Base-by-base conservation (phyloP, 805 yeast species). In the Komagataella mondaviorum region DNA sequence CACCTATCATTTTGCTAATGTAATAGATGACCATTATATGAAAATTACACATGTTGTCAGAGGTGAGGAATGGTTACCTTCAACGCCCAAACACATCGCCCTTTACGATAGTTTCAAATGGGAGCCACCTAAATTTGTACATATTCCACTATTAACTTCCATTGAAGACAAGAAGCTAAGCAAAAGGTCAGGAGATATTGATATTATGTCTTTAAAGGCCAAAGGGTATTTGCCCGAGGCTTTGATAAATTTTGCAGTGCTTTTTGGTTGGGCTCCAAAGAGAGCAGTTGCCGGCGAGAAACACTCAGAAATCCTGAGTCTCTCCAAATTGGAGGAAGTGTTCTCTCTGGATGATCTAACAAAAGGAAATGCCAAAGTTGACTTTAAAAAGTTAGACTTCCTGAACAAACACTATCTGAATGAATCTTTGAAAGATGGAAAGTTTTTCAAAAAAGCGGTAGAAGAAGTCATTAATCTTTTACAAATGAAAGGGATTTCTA, bases 21-120 rank as follows among this genome's bases (percentile, higher is more conserved):
- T 93, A 6, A 78, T 93, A 3, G 99, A 93, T 62, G 99, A 93
- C 63, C 95, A 90, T 63, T 68, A 86, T 48, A 93, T 93, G 99
- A 65, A 80, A 48, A 85, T 93, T 47, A 86, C 96, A 0, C 97
- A 93, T 65, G 99, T 93, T 6, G 81, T 93, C 4, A 73, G 99
- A 57, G 99, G 99, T 39, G 99, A 93, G 61, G 99, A 93, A 64
- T 93, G 99, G 99, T 69, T 93, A 8, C 85, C 96, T 1, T 88
- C 98, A 0, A 93, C 99, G 0, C 96, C 97, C 2, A 91, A 90
- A 59, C 99, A 93, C 60, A 73, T 89, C 48, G 91, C 96, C 0
- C 64, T 93, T 50, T 95, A 93, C 62, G 59, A 75, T 16, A 95
- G 96, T 0, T 83, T 91, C 62, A 88, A 86, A 0, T 91, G 97